These are phyloP conservation scores for Phyllosticta citrichinensis DNA, from an alignment of 2,329 filamentous ascomycete genomes.

Conservation along the genomic window DNA sequence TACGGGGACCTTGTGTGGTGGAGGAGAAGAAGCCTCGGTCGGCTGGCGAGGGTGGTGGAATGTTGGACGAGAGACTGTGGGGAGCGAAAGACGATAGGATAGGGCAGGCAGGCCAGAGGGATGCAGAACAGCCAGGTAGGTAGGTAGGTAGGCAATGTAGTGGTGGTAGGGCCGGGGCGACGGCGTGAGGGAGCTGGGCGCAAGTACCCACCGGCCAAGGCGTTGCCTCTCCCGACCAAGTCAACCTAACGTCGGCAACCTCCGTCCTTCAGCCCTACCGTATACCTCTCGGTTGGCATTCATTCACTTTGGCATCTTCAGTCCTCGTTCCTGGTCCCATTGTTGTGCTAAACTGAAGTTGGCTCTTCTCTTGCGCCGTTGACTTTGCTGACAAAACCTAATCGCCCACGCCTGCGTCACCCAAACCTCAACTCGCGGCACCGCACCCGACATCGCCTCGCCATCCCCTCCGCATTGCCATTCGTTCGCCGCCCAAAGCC, in stretches of 20 bases:
- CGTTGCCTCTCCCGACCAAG: too few relatives aligned
- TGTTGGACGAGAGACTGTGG: neutral
- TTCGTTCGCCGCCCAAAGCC: neutral
- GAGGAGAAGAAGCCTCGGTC: neutral
- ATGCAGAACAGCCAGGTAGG: neutral
- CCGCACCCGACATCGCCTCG: neutral
- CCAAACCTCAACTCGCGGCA: neutral
- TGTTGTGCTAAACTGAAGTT: too few relatives aligned
- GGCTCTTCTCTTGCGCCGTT: too few relatives aligned
- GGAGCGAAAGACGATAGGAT: neutral
- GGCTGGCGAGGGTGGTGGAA: neutral
- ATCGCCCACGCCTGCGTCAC: neutral
- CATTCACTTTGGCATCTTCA: neutral
- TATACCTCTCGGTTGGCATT: neutral
- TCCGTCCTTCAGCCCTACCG: neutral
- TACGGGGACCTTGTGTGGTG: neutral
- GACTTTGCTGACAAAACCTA: too few relatives aligned
- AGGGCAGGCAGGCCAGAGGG: neutral
- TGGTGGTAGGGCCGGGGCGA: neutral
- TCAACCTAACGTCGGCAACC: neutral
- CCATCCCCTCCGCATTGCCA: neutral
- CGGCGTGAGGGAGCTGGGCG: neutral
- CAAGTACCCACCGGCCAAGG: neutral
- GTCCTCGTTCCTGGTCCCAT: neutral
- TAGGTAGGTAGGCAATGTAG: neutral